Base-by-base conservation (phyloP, 768 basidiomycete species). In the Lentinula detonsa region DNA sequence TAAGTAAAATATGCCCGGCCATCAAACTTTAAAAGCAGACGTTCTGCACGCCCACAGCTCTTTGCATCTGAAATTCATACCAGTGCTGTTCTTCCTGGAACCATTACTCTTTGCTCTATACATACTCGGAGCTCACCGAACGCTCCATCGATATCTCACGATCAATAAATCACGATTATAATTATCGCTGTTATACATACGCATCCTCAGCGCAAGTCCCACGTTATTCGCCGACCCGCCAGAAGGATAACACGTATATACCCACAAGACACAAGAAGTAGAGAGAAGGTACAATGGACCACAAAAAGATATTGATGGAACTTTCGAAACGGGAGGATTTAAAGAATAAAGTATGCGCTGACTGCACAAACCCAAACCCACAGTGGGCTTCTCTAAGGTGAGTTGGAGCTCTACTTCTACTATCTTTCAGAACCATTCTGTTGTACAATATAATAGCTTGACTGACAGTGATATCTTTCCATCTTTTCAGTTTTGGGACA, bases 311-410 rank as follows among this genome's bases (percentile, higher is more conserved):
- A 35, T 85, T 96, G 13, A 83, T 84, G 65, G 87, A 88, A 35
- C 86, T 96, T 68, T 81, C 85, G 69, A 87, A 83, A 64, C 82
- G 84, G 51, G 85, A 87, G 48, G 87, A 85, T 61, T 78, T 90
- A 63, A 78, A 78, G 35, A 95, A 97, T 77, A 88, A 85, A 74
- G 65, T 76, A 46, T 97, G 94, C 71, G 80, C 82, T 13, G 94
- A 96, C 70, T 97, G 94, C 68, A 73, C 76, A 9, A 93, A 90
- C 63, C 94, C 91, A n/a, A 91, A 93, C 69, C 95, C 95, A 0
- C 95, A 96, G 70, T 98, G 95, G 95, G 92, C 93, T n/a, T 87
- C 86, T 28, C 73, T 92, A 64, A 85, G 89, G 90, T 90, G 65
- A 62, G 74, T 63, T 52, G 37, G 61, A 40, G 4, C 49, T 52